These are phyloP conservation scores for Lycium ferocissimum DNA, from an alignment of 257 asterid genomes.

Conservation along the genomic window DNA sequence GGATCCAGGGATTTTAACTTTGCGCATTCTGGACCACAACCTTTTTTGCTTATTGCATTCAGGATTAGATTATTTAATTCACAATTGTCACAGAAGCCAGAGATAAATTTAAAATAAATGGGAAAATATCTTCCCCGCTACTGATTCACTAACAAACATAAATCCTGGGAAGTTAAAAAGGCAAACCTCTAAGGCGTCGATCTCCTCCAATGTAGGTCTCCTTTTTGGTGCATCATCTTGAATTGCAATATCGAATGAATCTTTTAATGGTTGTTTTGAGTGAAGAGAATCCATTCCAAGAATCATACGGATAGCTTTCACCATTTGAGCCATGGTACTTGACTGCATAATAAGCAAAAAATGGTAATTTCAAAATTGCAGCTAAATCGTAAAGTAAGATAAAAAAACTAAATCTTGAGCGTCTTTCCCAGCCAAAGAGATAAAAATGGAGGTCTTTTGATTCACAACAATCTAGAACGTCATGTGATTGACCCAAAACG, in stretches of 20 bases:
- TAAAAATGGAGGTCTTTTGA: background rate
- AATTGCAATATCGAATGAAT: slow-evolving; percentile 65
- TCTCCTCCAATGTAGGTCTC: slow-evolving; percentile 93
- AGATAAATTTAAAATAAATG: background rate
- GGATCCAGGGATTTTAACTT: too few relatives aligned
- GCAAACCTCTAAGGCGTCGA: slow-evolving; percentile 93
- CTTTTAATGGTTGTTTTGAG: slow-evolving; percentile 50
- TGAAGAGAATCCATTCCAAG: slow-evolving; percentile 74
- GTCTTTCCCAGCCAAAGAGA: slow-evolving; percentile 6
- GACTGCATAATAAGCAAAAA: slow-evolving; percentile 59
- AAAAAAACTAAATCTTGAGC: background rate
- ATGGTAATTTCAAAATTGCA: slow-evolving; percentile 23
- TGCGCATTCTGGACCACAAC: too few relatives aligned
- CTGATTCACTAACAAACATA: background rate
- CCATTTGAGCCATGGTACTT: slow-evolving; percentile 94
- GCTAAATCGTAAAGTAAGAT: background rate
- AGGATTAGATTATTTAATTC: too few relatives aligned
- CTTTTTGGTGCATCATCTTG: slow-evolving; percentile 86
- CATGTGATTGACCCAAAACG: slow-evolving; percentile 16
- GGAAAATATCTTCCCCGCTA: background rate
- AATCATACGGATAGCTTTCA: slow-evolving; percentile 90
- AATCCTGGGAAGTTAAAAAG: slow-evolving; percentile 17
- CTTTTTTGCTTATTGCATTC: too few relatives aligned
- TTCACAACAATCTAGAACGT: background rate
- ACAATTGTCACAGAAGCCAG: background rate